These are phyloP conservation scores for Penstemon newberryi DNA, from an alignment of 257 asterid genomes.

Conservation along the genomic window DNA sequence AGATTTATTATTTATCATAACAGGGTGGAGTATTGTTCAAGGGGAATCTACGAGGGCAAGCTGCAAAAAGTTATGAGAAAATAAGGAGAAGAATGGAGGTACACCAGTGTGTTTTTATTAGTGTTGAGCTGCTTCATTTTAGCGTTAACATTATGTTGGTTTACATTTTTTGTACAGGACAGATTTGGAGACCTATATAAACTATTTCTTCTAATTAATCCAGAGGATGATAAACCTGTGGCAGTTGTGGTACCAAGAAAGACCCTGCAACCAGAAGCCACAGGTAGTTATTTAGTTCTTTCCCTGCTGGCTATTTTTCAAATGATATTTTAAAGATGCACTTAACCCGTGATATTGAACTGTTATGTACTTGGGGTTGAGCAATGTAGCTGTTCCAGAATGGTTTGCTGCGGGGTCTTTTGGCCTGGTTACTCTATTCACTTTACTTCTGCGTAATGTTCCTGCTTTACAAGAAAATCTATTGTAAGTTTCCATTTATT, in stretches of 20 bases:
- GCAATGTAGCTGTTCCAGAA: conserved; percentile 88
- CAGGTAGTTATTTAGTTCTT: conserved; percentile 50
- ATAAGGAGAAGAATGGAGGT: conserved; percentile 73
- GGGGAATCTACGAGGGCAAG: conserved; percentile 91
- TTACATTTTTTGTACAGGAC: conserved; percentile 57
- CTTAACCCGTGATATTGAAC: conserved; percentile 10
- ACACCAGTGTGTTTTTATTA: conserved; percentile 22
- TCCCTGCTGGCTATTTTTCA: conserved; percentile 17
- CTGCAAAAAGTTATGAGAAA: conserved; percentile 80
- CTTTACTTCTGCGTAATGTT: conserved; percentile 86
- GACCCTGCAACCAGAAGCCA: conserved; percentile 81
- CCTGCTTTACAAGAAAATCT: conserved; percentile 82
- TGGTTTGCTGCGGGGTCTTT: conserved; percentile 98
- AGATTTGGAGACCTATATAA: conserved; percentile 79
- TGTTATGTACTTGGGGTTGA: conserved; percentile 26
- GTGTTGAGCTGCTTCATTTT: conserved; percentile 25
- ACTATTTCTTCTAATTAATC: conserved; percentile 81
- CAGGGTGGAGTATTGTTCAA: conserved; percentile 93
- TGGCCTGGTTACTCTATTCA: conserved; percentile 83
- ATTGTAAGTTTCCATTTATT: conserved; percentile 49
- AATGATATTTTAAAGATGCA: conserved; percentile 4
- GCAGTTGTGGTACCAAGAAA: conserved; percentile 93
- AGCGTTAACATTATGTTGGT: conserved; percentile 29
- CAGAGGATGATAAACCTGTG: conserved; percentile 95
- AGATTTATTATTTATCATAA: conserved; percentile 25